Evolutionary conservation across 345 rosid species (phyloP), one percentile per base, ranked within the genome.

Genomic region (Syzygium oleosum): DNA sequence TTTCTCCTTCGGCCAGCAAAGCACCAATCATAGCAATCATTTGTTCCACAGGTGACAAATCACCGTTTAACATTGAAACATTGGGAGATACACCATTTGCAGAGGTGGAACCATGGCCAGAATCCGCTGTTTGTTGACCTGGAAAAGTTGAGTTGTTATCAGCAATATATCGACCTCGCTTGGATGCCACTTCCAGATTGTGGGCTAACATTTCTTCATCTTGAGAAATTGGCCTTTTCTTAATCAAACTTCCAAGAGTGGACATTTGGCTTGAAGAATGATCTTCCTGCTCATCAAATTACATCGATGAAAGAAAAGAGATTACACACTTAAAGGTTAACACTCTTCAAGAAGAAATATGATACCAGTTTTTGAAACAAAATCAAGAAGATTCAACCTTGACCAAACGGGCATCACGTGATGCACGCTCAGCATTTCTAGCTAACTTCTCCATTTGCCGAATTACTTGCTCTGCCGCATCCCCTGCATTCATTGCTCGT

Each of bases 1-100:
- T 94, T 91, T 98, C 99, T 87, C 99, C 99, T 94, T 96, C 99
- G 54, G 98, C 99, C 90, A 98, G 99, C 92, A 98, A 92, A 87
- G 98, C 99, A 91, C 99, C 99, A 91, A 98, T 96, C 96, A 98
- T 95, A 65, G 98, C 95, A 89, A 98, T 95, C 99, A 98, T 96
- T 92, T 98, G 97, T 90, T 96, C 99, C 78, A 94, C 99, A 86
- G 99, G 99, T 84, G 95, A 93, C 93, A 92, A 90, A 92, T 95
- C 96, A 89, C 93, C 87, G 91, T 93, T 96, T 85, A 92, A 91
- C 88, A 87, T 87, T 88, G 93, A 90, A 92, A 88, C 88, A 87
- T 84, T 90, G 88, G 92, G 89, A 56, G 94, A 87, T 54, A 79
- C 86, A 84, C 97, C 99, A 91, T 98, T 96, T 54, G 85, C 94